These are phyloP conservation scores for Helotiales sp. DNA, from an alignment of 2,329 filamentous ascomycete genomes.

Conservation along the genomic window DNA sequence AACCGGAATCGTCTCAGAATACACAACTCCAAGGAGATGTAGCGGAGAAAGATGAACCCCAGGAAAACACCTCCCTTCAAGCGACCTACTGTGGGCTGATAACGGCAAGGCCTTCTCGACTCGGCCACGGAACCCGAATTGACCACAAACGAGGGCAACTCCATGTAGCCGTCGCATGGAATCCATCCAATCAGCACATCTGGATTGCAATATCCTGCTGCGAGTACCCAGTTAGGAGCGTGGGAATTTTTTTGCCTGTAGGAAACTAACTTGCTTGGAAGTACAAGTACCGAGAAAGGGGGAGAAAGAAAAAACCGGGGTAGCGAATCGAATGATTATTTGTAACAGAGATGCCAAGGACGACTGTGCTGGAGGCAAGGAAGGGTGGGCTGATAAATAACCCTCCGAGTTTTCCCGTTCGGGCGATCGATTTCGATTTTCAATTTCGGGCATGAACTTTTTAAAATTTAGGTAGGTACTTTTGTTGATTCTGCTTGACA, in stretches of 20 bases:
- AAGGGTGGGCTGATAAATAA: conserved; percentile 10
- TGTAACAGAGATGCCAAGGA: neutral
- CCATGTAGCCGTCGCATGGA: neutral
- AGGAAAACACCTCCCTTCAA: neutral
- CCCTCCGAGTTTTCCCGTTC: neutral
- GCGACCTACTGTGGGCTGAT: neutral
- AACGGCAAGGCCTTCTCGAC: neutral
- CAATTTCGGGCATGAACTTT: too few relatives aligned
- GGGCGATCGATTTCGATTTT: neutral
- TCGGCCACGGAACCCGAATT: neutral
- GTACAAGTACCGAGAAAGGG: neutral
- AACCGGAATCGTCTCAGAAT: neutral
- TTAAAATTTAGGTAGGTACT: too few relatives aligned
- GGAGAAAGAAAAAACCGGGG: neutral
- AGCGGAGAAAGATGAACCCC: conserved; percentile 5
- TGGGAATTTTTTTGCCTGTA: neutral
- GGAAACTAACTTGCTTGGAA: neutral
- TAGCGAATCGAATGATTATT: neutral
- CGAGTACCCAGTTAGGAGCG: neutral
- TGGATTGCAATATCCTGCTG: neutral
- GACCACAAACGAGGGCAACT: neutral
- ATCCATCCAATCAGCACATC: neutral
- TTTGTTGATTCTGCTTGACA: too few relatives aligned
- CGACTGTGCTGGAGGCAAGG: neutral
- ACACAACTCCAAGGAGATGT: conserved; percentile 15